Evolutionary conservation across 2,329 filamentous ascomycete species (phyloP).

Genomic region (Calonectria montana): DNA sequence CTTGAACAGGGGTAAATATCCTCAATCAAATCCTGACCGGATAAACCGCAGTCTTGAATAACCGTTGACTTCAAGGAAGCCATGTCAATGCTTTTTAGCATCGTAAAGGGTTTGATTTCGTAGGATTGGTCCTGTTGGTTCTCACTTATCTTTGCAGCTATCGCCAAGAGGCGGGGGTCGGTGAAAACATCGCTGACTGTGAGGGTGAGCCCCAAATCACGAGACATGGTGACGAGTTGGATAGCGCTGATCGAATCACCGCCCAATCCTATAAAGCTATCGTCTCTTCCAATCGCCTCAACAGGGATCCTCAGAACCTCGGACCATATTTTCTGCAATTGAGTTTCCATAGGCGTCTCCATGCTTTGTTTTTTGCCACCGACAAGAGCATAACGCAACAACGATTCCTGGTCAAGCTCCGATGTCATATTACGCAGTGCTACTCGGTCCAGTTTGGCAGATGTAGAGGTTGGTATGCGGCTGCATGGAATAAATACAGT

Average conservation of each 20-base stretch:
- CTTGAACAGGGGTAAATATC: conserved; percentile 12
- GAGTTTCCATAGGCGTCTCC: not conserved
- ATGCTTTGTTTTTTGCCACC: not conserved
- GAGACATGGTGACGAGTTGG: conserved; percentile 58
- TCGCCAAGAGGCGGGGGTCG: not conserved
- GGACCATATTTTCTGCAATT: not conserved
- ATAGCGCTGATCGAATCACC: conserved; percentile 61
- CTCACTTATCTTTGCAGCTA: conserved; percentile 30
- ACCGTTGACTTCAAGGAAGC: not conserved
- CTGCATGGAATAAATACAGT: not conserved
- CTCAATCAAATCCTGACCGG: conserved; percentile 41
- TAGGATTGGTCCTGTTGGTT: not conserved
- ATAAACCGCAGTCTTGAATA: not conserved
- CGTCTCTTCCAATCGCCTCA: not conserved
- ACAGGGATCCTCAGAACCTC: not conserved
- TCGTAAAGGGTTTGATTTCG: not conserved
- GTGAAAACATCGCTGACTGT: conserved; percentile 58
- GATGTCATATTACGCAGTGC: not conserved
- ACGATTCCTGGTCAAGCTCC: not conserved
- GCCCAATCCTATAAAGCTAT: conserved; percentile 38
- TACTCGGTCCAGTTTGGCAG: not conserved
- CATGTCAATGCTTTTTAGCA: not conserved
- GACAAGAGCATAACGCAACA: not conserved
- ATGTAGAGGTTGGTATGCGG: not conserved
- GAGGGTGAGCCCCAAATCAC: conserved; percentile 51